Base-by-base conservation (phyloP, 345 rosid species). In the Salix dunnii region DNA sequence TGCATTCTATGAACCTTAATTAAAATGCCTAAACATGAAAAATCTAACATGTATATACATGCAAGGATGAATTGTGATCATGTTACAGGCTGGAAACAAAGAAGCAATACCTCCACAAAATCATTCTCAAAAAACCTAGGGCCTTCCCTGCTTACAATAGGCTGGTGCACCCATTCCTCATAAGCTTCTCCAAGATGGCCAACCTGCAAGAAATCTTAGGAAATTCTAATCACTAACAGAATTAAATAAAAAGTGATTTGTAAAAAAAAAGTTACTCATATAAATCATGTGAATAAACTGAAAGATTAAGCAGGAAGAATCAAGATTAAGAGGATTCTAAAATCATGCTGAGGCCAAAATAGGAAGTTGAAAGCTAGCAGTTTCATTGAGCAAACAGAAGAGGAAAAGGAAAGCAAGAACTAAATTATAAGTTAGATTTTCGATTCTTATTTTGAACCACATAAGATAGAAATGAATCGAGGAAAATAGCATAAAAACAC, bases 121-220 rank as follows among this genome's bases (percentile, higher is more conserved):
- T 92, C 93, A 81, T 89, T 96, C 78, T 87, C 81, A 61, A 96
- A 96, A 84, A 96, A 96, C 9, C 99, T 87, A 77, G 99, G 99
- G 72, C 99, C 97, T 80, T 90, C 97, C 83, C 85, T 90, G 78
- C 90, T 86, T 58, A 89, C 91, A 70, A 96, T 96, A 78, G 98
- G 99, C 82, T 94, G 97, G 84, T 96, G 99, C 78, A 94, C 96
- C 99, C 98, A 96, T 77, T 92, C 94, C 81, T 96, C 90, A 82
- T 96, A 96, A 69, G 79, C 82, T 86, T 96, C 98, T 70, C 97
- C 99, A 68, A 94, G 98, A 90, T 96, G 91, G 74, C 99, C 99
- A 79, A 96, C 99, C 99, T 96, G 84, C 20, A 1, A 46, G 8
- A n/a, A 76, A 61, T 46, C 64, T 58, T 72, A 62, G 48, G 14